A percentile compares a stretch with the other conserved stretches of the same genome.
phyloP scores from a whole-genome alignment of 129 eudicot species.

The Chrysanthemum lavandulifolium region DNA sequence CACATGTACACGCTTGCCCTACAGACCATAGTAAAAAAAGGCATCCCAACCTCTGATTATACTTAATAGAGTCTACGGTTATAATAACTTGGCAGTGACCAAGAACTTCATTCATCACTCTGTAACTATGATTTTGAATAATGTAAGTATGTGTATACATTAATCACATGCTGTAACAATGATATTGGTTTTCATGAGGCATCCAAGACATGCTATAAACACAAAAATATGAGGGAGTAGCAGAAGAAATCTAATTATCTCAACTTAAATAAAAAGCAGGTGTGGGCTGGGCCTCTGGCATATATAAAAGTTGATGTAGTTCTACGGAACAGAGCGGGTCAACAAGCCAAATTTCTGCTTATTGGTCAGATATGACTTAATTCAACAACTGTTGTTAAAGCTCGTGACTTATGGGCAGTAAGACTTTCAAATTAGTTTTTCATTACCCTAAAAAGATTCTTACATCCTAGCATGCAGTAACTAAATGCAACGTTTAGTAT shows the following conservation, averaged over 20 bases:
- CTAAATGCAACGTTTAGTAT: neutral
- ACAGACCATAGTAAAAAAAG: no score
- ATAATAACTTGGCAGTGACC: no score
- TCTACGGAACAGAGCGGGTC: slow-evolving; percentile 82
- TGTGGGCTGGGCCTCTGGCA: slow-evolving; percentile 80
- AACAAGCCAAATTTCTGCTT: slow-evolving; percentile 53
- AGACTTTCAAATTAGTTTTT: slow-evolving; percentile 5
- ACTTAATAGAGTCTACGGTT: no score
- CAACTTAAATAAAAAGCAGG: slow-evolving; percentile 34
- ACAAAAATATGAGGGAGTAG: slow-evolving; percentile 79
- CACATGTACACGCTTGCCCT: no score
- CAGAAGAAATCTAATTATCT: slow-evolving; percentile 36
- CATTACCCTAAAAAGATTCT: neutral
- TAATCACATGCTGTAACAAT: no score
- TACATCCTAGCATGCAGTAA: neutral
- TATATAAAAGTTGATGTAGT: slow-evolving; percentile 48
- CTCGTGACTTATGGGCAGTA: slow-evolving; percentile 85
- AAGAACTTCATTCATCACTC: no score
- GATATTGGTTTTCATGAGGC: no score
- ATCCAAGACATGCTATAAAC: no score
- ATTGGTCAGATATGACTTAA: slow-evolving; percentile 75
- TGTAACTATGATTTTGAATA: no score
- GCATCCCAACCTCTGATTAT: no score
- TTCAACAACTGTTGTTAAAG: slow-evolving; percentile 43
- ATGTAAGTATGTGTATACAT: no score